A percentile compares a stretch with the other conserved stretches of the same genome.
Evolutionary conservation across 179 eudicot genomes (phyloP).

Genomic region (Heliamphora pulchella): DNA sequence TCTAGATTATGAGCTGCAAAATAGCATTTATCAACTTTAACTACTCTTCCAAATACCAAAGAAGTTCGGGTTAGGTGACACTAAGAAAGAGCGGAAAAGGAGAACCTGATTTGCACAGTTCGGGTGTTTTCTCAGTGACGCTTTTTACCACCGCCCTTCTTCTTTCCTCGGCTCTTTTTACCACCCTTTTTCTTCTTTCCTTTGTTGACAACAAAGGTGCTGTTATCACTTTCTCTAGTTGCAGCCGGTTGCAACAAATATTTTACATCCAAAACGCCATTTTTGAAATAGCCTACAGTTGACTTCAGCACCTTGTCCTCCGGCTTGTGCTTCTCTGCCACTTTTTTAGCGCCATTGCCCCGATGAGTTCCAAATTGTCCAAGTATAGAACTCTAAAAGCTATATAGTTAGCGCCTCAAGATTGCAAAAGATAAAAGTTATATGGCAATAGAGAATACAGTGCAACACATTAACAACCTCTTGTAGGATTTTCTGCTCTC

Average conservation of each 20-base stretch:
- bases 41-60: background rate
- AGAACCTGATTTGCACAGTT: background rate
- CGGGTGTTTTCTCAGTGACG: conserved; percentile 28
- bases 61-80: background rate
- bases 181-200: conserved; percentile 46
- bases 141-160: conserved; percentile 50
- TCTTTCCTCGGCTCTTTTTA: conserved; percentile 52
- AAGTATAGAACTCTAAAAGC: conserved; percentile 37
- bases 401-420: conserved; percentile 9
- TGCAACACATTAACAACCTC: conserved; percentile 40
- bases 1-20: too few species aligned
- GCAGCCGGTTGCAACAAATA: conserved; percentile 39
- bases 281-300: conserved; percentile 64
- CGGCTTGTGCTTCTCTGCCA: conserved; percentile 40
- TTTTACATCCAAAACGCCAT: conserved; percentile 74
- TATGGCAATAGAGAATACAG: background rate
- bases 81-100: background rate
- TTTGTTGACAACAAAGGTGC: conserved; percentile 20
- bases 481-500: conserved; percentile 54
- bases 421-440: background rate
- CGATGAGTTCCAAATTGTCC: conserved; percentile 46
- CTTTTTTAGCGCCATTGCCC: conserved; percentile 31
- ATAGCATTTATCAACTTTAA: background rate
- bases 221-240: conserved; percentile 27
- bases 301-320: conserved; percentile 58